These are phyloP conservation scores for Dillenia suffruticosa DNA, from an alignment of 164 flowering plant genomes.

Conservation along the genomic window DNA sequence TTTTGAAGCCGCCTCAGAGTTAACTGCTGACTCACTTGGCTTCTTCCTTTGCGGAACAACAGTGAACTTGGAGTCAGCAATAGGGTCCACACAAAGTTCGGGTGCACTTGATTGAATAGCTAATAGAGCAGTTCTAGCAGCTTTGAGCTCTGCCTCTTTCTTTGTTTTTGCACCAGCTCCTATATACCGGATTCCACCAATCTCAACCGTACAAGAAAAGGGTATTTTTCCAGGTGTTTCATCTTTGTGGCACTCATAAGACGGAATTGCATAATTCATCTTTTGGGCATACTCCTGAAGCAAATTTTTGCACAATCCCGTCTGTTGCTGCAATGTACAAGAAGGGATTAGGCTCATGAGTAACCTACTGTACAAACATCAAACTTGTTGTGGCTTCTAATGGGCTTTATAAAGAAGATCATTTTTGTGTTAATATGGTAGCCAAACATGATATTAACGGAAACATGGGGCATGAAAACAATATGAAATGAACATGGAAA, in stretches of 20 bases:
- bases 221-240: constrained; percentile 29
- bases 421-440: no score
- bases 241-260: constrained; percentile 48
- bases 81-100: constrained; percentile 14
- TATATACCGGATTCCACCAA: constrained; percentile 79
- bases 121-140: constrained; percentile 86
- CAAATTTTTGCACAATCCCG: constrained; percentile 89
- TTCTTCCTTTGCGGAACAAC: constrained; percentile 72
- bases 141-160: constrained; percentile 98
- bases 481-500: no score
- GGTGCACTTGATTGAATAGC: constrained; percentile 50
- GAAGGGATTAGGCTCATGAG: not conserved
- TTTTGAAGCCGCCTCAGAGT: constrained; percentile 23
- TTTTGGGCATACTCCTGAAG: constrained; percentile 97
- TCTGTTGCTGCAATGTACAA: constrained; percentile 59
- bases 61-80: constrained; percentile 36
- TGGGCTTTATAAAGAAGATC: no score
- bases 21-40: constrained; percentile 21
- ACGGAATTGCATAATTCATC: constrained; percentile 90
- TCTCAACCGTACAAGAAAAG: constrained; percentile 68
- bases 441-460: no score
- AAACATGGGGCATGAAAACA: no score
- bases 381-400: no score
- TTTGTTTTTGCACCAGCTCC: constrained; percentile 82
- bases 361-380: not conserved